phyloP scores from a whole-genome alignment of 495 filamentous ascomycete genomes.

The Neurospora cerealis region DNA sequence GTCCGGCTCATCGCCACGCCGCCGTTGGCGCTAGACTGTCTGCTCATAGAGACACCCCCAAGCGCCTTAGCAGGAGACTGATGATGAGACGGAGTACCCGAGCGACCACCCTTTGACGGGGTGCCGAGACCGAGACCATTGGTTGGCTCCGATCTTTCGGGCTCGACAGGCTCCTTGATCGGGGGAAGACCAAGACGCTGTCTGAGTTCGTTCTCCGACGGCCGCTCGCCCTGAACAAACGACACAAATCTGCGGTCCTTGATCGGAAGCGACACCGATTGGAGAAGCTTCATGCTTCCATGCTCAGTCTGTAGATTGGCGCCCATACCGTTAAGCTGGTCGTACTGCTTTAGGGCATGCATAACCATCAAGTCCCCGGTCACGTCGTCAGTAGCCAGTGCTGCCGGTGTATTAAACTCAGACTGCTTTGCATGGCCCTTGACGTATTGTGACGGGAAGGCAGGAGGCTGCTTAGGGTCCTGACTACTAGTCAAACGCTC shows the following conservation, averaged over 20 bases:
- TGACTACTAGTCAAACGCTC: constrained; percentile 30
- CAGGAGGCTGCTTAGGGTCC: constrained; percentile 52
- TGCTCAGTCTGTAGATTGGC: constrained; percentile 32
- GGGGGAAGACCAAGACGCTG: constrained; percentile 31
- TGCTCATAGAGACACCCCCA: constrained; percentile 37
- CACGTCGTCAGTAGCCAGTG: constrained; percentile 47
- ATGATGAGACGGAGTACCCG: constrained; percentile 16
- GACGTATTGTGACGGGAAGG: constrained; percentile 44
- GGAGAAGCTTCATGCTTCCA: constrained; percentile 34
- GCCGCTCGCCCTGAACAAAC: constrained; percentile 31
- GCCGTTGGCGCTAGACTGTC: constrained; percentile 35
- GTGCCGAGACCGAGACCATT: constrained; percentile 4
- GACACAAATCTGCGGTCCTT: constrained; percentile 26
- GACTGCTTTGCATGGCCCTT: constrained; percentile 32
- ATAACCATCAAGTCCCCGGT: constrained; percentile 52
- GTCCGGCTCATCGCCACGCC: constrained; percentile 42
- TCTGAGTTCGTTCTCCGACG: constrained; percentile 32
- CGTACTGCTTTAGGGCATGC: constrained; percentile 35
- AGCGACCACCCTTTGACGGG: constrained; percentile 16
- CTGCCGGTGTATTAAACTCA: constrained; percentile 36
- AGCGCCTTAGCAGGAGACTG: constrained; percentile 16
- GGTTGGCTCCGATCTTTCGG: constrained; percentile 8
- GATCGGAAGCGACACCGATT: constrained; percentile 30
- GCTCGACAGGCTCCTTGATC: constrained; percentile 20
- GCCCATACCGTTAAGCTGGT: constrained; percentile 30